A percentile compares a stretch with the other conserved stretches of the same genome.
Conservation (phyloP, 176 grass and related monocot species). For the Urochloa ruziziensis region DNA sequence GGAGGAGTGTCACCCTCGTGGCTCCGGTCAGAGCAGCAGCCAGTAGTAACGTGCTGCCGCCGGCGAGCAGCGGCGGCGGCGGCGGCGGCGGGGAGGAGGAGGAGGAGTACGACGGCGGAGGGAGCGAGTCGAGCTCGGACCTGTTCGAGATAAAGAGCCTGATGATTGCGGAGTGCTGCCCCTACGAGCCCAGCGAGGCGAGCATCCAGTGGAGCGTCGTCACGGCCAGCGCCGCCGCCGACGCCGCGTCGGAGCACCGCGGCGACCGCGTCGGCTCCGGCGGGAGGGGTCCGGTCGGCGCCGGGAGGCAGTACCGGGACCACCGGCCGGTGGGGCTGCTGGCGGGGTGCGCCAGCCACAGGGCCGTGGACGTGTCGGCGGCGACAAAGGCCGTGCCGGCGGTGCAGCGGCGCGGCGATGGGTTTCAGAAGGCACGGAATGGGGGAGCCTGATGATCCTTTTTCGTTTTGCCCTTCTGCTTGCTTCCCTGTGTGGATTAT, state of each 20-base stretch:
- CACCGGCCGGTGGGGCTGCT: conserved; percentile 47
- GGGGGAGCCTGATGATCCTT: not conserved
- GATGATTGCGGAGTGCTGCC: conserved; percentile 52
- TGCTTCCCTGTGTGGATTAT: not conserved
- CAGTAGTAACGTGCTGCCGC: not conserved
- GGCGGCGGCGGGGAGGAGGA: not conserved
- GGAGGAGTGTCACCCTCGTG: conserved; percentile 22
- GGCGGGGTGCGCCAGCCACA: conserved; percentile 67
- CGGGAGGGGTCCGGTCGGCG: not conserved
- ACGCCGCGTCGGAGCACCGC: conserved; percentile 42
- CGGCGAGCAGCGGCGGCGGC: not conserved
- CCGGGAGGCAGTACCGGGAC: not conserved
- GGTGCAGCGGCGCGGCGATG: not conserved
- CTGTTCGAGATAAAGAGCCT: conserved; percentile 96
- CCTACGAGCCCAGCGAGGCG: conserved; percentile 81
- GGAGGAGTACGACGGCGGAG: conserved; percentile 8
- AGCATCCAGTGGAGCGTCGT: conserved; percentile 90
- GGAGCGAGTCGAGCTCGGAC: conserved; percentile 93
- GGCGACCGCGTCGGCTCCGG: not conserved
- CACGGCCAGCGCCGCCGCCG: conserved; percentile 57
- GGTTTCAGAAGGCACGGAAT: not conserved
- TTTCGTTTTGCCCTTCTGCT: not conserved
- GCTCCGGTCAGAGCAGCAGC: conserved; percentile 35
- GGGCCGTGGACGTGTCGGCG: conserved; percentile 52
- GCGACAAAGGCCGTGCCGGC: not conserved